These are phyloP conservation scores for Macrotyloma uniflorum DNA, from an alignment of 306 rosid genomes.

Conservation along the genomic window DNA sequence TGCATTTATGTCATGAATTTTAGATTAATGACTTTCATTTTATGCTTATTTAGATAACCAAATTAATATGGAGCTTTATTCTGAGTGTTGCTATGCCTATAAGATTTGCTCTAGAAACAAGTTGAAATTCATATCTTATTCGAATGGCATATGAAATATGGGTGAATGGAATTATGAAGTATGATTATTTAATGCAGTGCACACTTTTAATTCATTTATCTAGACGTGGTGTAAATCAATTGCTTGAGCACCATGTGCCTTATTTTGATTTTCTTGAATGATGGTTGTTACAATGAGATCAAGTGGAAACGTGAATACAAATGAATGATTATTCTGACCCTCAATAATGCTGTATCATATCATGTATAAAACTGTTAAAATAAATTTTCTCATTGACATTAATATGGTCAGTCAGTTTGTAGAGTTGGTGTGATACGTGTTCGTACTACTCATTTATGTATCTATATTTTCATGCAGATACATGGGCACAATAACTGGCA, in stretches of 20 bases:
- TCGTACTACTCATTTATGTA: not conserved
- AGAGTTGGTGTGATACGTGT: constrained; percentile 17
- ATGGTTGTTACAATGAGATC: not conserved
- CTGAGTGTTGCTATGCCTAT: not conserved
- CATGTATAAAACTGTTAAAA: constrained; percentile 22
- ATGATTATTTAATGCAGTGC: not conserved
- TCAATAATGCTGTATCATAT: not conserved
- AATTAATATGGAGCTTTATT: not conserved
- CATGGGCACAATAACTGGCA: constrained; percentile 98
- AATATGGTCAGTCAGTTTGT: not conserved
- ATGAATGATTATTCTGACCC: constrained; percentile 23
- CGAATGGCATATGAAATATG: not conserved
- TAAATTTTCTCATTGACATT: constrained; percentile 6
- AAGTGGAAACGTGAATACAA: not conserved
- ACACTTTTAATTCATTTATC: not conserved
- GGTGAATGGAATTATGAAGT: not conserved
- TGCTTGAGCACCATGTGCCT: not conserved
- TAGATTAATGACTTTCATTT: not conserved
- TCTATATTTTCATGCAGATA: constrained; percentile 43
- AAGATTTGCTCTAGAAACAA: not conserved
- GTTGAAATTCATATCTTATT: not conserved
- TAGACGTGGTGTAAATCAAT: not conserved
- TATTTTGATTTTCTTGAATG: not conserved
- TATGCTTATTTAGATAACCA: not conserved
- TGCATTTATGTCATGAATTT: not conserved